A percentile compares a stretch with the other conserved stretches of the same genome.
Conservation (phyloP, 257 asterid genomes). For the Nicotiana tabacum region DNA sequence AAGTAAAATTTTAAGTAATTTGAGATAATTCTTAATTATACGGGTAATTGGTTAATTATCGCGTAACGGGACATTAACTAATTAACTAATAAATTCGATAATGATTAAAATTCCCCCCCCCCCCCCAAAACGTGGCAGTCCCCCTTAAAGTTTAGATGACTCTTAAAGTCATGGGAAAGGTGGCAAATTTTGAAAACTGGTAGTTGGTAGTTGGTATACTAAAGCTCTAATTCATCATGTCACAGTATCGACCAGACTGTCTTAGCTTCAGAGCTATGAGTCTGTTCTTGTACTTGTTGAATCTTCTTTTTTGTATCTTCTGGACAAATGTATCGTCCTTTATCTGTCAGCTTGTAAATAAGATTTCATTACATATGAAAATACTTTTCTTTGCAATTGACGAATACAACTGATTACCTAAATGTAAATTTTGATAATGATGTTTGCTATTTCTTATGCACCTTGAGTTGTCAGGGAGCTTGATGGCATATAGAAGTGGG, state of each 20-base stretch:
- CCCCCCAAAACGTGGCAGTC: too few relatives aligned
- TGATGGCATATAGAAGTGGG: not conserved
- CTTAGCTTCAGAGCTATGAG: not conserved
- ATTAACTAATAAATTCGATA: too few relatives aligned
- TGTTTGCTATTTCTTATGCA: not conserved
- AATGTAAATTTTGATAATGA: not conserved
- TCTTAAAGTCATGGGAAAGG: too few relatives aligned
- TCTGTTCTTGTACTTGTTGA: not conserved
- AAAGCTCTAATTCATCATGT: slow-evolving; percentile 9
- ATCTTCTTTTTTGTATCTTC: not conserved
- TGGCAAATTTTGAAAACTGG: too few relatives aligned
- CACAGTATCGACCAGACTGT: not conserved
- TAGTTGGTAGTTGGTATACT: slow-evolving; percentile 42
- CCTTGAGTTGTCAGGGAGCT: not conserved
- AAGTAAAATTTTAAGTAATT: too few relatives aligned
- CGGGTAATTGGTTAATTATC: too few relatives aligned
- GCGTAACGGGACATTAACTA: too few relatives aligned
- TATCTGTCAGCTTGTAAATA: not conserved
- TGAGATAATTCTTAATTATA: too few relatives aligned
- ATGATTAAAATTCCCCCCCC: too few relatives aligned
- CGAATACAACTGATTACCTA: not conserved
- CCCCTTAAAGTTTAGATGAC: too few relatives aligned
- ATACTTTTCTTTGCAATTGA: not conserved
- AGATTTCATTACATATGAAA: slow-evolving; percentile 2
- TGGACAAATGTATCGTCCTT: not conserved